Percentiles rank a stretch among this genome's conserved stretches.
phyloP scores from a whole-genome alignment of 345 rosid genomes.

The Acer campestre region DNA sequence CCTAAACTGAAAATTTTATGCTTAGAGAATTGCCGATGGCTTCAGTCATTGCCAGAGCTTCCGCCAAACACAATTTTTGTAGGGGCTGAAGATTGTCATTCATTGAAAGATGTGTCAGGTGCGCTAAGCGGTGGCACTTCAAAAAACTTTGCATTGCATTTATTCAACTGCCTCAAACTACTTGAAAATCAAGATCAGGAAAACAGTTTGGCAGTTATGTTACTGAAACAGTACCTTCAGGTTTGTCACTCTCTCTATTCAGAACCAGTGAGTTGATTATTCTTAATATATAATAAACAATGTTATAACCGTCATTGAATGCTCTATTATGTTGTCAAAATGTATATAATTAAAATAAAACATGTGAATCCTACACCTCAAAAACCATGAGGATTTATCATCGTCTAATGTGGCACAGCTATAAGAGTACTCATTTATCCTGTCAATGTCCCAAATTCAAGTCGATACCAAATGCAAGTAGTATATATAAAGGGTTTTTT shows the following conservation, averaged over 20 bases:
- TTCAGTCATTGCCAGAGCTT: conserved; percentile 10
- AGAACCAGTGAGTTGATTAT: background rate
- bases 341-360: too few species aligned
- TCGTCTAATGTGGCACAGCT: too few species aligned
- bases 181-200: background rate
- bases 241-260: background rate
- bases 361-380: background rate
- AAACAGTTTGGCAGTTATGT: background rate
- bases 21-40: conserved; percentile 8
- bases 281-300: background rate
- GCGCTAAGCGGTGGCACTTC: background rate
- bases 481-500: too few species aligned
- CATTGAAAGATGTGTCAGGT: conserved; percentile 5
- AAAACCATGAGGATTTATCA: too few species aligned
- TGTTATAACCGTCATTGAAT: too few species aligned
- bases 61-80: conserved; percentile 9
- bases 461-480: too few species aligned
- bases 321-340: background rate
- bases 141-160: background rate
- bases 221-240: background rate
- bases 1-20: conserved; percentile 8
- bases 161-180: conserved; percentile 9
- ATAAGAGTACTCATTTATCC: too few species aligned
- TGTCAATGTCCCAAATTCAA: too few species aligned
- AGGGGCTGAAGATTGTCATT: background rate